Evolutionary conservation across 148 eudicot genomes (phyloP).

Genomic region (Heliosperma pusillum): DNA sequence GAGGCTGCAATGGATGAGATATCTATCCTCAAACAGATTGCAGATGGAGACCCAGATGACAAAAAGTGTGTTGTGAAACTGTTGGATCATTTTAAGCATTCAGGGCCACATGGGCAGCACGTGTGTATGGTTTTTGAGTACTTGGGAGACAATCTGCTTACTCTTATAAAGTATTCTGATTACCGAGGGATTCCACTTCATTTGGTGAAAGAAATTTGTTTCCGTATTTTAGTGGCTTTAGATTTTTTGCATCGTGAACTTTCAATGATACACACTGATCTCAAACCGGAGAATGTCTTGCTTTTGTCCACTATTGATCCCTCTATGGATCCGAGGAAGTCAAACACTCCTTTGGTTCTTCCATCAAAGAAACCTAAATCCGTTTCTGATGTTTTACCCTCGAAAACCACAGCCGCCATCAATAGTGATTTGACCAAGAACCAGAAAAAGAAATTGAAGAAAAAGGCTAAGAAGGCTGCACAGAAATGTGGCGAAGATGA

Average conservation of each 20-base stretch:
- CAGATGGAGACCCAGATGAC: slow-evolving; percentile 80
- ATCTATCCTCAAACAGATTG: slow-evolving; percentile 75
- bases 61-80: slow-evolving; percentile 92
- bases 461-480: slow-evolving; percentile 73
- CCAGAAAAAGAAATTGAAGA: slow-evolving; percentile 84
- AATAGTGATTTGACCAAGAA: slow-evolving; percentile 72
- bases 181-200: slow-evolving; percentile 80
- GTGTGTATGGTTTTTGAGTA: slow-evolving; percentile 98
- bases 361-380: slow-evolving; percentile 51
- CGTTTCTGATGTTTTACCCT: slow-evolving; percentile 37
- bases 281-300: slow-evolving; percentile 89
- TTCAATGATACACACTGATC: slow-evolving; percentile 89
- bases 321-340: slow-evolving; percentile 60
- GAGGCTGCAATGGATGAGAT: slow-evolving; percentile 99
- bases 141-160: slow-evolving; percentile 88
- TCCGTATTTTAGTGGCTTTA: slow-evolving; percentile 65
- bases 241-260: slow-evolving; percentile 88
- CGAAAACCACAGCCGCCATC: slow-evolving; percentile 37
- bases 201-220: slow-evolving; percentile 86
- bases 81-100: slow-evolving; percentile 93
- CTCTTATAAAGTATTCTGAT: slow-evolving; percentile 80
- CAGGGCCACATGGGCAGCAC: slow-evolving; percentile 93
- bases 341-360: slow-evolving; percentile 56
- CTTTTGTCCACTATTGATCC: slow-evolving; percentile 80
- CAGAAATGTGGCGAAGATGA: slow-evolving; percentile 54